Evolutionary conservation across 225 moss, liverwort and hornwort genomes (phyloP).

Genomic region (Neckera pumila): DNA sequence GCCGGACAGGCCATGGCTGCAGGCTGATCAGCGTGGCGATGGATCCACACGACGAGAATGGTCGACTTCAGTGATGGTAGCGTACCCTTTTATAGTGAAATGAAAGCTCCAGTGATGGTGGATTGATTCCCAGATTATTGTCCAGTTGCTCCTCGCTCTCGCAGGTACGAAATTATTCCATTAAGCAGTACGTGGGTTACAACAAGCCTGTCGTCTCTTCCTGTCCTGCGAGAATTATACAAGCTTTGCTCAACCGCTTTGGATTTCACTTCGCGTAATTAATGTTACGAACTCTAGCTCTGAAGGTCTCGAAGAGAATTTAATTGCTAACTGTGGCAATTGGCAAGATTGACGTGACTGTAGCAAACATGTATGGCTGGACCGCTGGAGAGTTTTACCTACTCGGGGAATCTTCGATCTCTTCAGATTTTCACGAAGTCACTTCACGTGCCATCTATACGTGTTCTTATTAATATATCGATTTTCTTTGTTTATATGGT

Average conservation of each 20-base stretch:
- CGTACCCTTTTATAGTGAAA: not conserved
- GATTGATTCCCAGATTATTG: not conserved
- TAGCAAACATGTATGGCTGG: not conserved
- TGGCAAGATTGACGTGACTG: not conserved
- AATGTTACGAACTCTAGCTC: not conserved
- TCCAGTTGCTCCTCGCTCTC: not conserved
- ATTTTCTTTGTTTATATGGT: not conserved
- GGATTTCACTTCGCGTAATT: not conserved
- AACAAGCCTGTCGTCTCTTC: no score
- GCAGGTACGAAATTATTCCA: not conserved
- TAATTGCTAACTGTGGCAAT: not conserved
- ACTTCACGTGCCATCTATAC: not conserved
- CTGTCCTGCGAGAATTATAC: no score
- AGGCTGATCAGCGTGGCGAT: not conserved
- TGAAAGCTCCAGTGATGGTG: not conserved
- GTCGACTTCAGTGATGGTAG: not conserved
- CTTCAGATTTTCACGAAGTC: not conserved
- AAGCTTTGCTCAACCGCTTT: not conserved
- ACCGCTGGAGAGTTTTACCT: not conserved
- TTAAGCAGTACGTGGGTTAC: not conserved
- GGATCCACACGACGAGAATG: not conserved
- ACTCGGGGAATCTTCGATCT: not conserved
- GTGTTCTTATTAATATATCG: not conserved
- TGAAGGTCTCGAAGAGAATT: not conserved
- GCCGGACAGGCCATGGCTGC: constrained; percentile 31